A percentile compares a stretch with the other conserved stretches of the same genome.
Conservation (phyloP, 208 protist genomes). For the Leishmania amazonensis region DNA sequence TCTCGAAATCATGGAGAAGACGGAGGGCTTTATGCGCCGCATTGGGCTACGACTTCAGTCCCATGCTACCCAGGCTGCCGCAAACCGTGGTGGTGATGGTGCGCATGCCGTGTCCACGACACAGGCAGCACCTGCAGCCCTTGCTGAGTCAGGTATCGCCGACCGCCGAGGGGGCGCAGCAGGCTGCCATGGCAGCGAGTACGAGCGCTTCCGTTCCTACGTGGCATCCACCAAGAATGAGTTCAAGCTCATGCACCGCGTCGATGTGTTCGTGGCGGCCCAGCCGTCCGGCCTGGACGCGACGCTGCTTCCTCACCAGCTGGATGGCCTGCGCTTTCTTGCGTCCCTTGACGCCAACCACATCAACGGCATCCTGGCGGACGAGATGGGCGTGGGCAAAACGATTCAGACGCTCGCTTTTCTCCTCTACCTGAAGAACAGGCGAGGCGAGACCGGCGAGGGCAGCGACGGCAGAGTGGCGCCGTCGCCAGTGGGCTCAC, state of each 20-base stretch:
- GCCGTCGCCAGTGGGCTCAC: background rate
- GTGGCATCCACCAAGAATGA: slow-evolving; percentile 49
- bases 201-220: slow-evolving; percentile 58
- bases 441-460: background rate
- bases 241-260: slow-evolving; percentile 51
- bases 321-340: slow-evolving; percentile 97
- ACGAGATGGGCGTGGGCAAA: slow-evolving; percentile 97
- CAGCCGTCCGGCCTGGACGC: slow-evolving; percentile 45
- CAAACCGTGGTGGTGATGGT: background rate
- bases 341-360: slow-evolving; percentile 67
- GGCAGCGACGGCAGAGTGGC: background rate
- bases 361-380: slow-evolving; percentile 96
- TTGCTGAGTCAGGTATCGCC: background rate
- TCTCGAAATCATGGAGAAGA: slow-evolving; percentile 67
- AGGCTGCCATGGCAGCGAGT: slow-evolving; percentile 8
- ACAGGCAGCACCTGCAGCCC: background rate
- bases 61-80: background rate
- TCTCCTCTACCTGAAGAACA: slow-evolving; percentile 57
- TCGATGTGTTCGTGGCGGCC: slow-evolving; percentile 40
- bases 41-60: slow-evolving; percentile 45
- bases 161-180: background rate
- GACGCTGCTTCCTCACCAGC: slow-evolving; percentile 96
- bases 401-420: slow-evolving; percentile 94
- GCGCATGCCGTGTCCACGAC: background rate
- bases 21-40: slow-evolving; percentile 58